Conservation (phyloP, 2,329 filamentous ascomycete species). For the Xylariaceae sp. region DNA sequence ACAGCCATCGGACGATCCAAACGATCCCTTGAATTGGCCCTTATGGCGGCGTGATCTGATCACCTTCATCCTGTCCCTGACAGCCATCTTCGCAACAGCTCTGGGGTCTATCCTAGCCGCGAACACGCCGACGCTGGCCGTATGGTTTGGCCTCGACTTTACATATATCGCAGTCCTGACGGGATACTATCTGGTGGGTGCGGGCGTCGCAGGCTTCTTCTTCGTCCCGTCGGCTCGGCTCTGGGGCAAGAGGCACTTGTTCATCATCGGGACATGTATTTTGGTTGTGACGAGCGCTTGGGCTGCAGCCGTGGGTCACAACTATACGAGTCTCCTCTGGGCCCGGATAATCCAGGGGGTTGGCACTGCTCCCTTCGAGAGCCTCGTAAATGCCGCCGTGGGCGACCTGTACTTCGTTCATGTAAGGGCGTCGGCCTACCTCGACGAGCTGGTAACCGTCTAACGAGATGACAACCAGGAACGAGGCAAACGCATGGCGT, state of each 20-base stretch:
- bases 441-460: not conserved
- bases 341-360: conserved; percentile 85
- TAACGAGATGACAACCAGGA: conserved; percentile 47
- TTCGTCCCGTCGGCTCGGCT: conserved; percentile 87
- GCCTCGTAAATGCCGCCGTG: conserved; percentile 83
- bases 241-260: conserved; percentile 91
- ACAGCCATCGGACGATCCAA: conserved; percentile 87
- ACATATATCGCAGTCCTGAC: conserved; percentile 81
- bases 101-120: conserved; percentile 86
- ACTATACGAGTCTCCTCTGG: conserved; percentile 74
- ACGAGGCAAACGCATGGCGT: conserved; percentile 84
- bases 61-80: conserved; percentile 74
- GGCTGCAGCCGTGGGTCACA: conserved; percentile 69
- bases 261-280: conserved; percentile 74
- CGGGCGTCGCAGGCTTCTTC: conserved; percentile 78
- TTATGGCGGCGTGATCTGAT: conserved; percentile 83
- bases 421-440: conserved; percentile 48
- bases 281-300: conserved; percentile 76
- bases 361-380: conserved; percentile 85
- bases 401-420: conserved; percentile 92
- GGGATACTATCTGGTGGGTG: conserved; percentile 83
- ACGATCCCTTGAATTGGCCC: conserved; percentile 86
- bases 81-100: conserved; percentile 81
- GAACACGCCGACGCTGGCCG: conserved; percentile 77
- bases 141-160: conserved; percentile 67